phyloP scores from a whole-genome alignment of 345 rosid genomes.

The Citrus reticulata region DNA sequence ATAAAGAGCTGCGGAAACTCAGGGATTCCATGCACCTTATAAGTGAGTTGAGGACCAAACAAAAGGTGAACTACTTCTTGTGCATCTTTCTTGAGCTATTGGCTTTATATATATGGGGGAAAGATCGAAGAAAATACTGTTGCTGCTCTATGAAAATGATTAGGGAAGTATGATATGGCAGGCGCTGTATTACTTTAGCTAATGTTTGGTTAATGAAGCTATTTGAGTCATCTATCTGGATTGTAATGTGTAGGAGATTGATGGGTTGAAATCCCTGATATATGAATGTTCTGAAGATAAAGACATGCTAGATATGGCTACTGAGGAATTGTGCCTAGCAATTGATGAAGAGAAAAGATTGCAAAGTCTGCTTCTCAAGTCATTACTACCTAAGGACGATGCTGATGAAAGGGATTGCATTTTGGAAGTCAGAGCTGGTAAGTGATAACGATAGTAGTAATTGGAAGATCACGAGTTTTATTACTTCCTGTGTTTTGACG shows the following conservation, averaged over 20 bases:
- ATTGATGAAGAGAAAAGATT: slow-evolving; percentile 62
- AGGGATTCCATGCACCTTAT: slow-evolving; percentile 75
- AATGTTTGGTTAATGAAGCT: not conserved
- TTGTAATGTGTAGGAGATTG: slow-evolving; percentile 54
- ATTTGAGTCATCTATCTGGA: not conserved
- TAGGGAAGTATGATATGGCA: not conserved
- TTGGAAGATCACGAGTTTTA: not conserved
- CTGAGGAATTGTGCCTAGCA: slow-evolving; percentile 57
- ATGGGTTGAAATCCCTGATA: slow-evolving; percentile 62
- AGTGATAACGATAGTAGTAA: not conserved
- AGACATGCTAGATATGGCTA: slow-evolving; percentile 79
- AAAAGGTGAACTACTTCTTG: slow-evolving; percentile 47
- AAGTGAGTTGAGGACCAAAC: slow-evolving; percentile 55
- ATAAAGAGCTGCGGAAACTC: slow-evolving; percentile 85
- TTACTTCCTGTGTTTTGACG: not conserved
- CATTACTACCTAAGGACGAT: slow-evolving; percentile 92
- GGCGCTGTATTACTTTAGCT: not conserved
- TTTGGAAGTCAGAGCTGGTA: slow-evolving; percentile 99
- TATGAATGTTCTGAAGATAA: slow-evolving; percentile 62
- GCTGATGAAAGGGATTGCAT: slow-evolving; percentile 96
- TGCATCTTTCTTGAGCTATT: not conserved
- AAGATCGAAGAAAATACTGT: too few relatives aligned
- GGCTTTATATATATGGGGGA: not conserved
- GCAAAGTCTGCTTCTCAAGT: slow-evolving; percentile 69
- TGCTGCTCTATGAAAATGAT: not conserved